Percentiles rank a stretch among this genome's conserved stretches.
Conservation (phyloP, 768 basidiomycete species). For the Piloderma croceum region DNA sequence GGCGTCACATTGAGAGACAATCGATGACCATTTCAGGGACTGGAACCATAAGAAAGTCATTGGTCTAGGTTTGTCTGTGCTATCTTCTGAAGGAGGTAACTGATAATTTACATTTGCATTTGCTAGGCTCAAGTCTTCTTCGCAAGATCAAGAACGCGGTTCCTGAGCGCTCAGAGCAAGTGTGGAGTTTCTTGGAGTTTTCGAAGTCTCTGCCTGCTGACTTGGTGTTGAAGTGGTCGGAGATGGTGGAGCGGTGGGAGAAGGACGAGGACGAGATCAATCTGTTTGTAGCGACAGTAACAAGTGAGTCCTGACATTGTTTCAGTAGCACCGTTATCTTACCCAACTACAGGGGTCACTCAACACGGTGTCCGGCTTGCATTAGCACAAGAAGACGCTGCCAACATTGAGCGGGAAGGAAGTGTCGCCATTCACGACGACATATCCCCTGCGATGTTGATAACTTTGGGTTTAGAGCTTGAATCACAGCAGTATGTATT, state of each 20-base stretch:
- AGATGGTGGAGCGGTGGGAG: slow-evolving; percentile 12
- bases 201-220: slow-evolving; percentile 4
- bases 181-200: slow-evolving; percentile 9
- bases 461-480: slow-evolving; percentile 26
- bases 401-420: slow-evolving; percentile 3
- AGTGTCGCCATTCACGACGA: slow-evolving; percentile 1
- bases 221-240: slow-evolving; percentile 11
- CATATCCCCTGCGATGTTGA: slow-evolving; percentile 19
- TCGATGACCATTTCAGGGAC: slow-evolving; percentile 5
- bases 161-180: slow-evolving; percentile 4
- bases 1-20: slow-evolving; percentile 1
- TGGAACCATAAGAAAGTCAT: slow-evolving; percentile 26
- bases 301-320: slow-evolving; percentile 2
- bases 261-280: neutral
- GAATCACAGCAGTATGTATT: slow-evolving; percentile 24
- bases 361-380: slow-evolving; percentile 15
- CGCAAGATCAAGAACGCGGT: neutral
- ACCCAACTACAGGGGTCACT: slow-evolving; percentile 10
- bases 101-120: neutral
- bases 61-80: slow-evolving; percentile 14
- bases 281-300: neutral
- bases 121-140: neutral
- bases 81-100: neutral
- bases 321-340: neutral
- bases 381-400: slow-evolving; percentile 20